phyloP scores from a whole-genome alignment of 345 rosid genomes.

The Balakata baccata region DNA sequence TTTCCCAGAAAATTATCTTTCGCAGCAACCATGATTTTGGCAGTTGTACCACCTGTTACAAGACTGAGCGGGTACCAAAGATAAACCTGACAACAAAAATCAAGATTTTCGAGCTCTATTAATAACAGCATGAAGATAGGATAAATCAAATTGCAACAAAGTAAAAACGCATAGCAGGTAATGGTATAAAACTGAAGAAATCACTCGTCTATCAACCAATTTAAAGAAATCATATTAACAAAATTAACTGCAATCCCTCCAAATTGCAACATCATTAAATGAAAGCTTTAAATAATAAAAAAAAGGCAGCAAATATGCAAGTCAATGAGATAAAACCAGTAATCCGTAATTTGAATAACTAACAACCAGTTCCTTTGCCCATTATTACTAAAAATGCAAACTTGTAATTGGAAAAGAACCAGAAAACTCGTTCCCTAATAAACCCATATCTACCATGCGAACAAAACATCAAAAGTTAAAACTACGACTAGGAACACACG shows the following conservation, averaged over 20 bases:
- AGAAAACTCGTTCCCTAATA: neutral
- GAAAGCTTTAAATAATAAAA: neutral
- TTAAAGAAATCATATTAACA: neutral
- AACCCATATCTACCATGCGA: neutral
- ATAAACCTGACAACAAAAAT: conserved; percentile 50
- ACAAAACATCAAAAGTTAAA: neutral
- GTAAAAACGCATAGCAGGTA: neutral
- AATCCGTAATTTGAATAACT: neutral
- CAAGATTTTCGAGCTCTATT: neutral
- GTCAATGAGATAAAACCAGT: too few species aligned
- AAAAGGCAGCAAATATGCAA: too few species aligned
- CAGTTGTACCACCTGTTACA: conserved; percentile 85
- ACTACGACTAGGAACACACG: conserved; percentile 43
- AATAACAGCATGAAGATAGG: neutral
- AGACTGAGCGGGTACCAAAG: conserved; percentile 92
- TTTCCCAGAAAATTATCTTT: conserved; percentile 89
- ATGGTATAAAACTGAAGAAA: too few species aligned
- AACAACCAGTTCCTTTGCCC: neutral
- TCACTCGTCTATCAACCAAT: conserved; percentile 2
- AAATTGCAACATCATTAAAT: neutral
- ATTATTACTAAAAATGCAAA: neutral
- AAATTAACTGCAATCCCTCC: neutral
- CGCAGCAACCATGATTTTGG: conserved; percentile 93
- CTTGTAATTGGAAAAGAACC: neutral
- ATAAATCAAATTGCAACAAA: neutral